Percentiles rank a stretch among this genome's conserved stretches.
Evolutionary conservation across 495 filamentous ascomycete genomes (phyloP).

Genomic region (Tuber umbilicatum): DNA sequence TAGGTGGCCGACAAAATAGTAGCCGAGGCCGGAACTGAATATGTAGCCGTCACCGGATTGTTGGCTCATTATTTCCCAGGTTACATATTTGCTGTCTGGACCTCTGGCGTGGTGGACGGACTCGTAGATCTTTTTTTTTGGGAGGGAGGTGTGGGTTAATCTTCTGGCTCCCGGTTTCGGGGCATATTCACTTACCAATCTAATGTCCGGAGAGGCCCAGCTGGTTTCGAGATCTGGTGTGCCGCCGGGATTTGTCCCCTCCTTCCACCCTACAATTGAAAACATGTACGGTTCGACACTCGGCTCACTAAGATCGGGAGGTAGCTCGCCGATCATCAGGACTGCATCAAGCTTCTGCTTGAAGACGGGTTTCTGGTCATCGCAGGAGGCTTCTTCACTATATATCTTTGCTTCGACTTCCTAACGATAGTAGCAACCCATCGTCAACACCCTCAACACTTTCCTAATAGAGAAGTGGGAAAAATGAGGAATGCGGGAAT

Average conservation of each 20-base stretch:
- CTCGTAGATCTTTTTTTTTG: neutral
- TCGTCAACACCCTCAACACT: neutral
- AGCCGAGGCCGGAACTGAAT: constrained; percentile 34
- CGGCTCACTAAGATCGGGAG: neutral
- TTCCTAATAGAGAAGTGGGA: neutral
- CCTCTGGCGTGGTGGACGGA: neutral
- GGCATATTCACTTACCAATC: constrained; percentile 7
- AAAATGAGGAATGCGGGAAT: neutral
- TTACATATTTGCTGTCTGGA: neutral
- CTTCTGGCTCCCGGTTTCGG: neutral
- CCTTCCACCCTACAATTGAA: constrained; percentile 18
- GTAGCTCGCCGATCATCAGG: constrained; percentile 16
- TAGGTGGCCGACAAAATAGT: too few species aligned
- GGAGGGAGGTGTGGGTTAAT: neutral
- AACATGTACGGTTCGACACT: constrained; percentile 19
- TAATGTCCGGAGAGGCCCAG: constrained; percentile 11
- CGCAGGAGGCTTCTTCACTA: neutral
- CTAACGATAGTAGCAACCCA: neutral
- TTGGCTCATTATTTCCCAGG: constrained; percentile 44
- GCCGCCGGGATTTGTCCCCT: constrained; percentile 2
- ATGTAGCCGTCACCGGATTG: constrained; percentile 41
- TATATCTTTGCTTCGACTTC: constrained; percentile 14
- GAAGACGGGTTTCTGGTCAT: constrained; percentile 12
- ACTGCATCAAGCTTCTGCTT: constrained; percentile 16
- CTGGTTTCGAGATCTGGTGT: neutral